Evolutionary conservation across 2,329 filamentous ascomycete species (phyloP), one percentile per base, ranked within the genome.

Genomic region (Hypoxylon sp.): DNA sequence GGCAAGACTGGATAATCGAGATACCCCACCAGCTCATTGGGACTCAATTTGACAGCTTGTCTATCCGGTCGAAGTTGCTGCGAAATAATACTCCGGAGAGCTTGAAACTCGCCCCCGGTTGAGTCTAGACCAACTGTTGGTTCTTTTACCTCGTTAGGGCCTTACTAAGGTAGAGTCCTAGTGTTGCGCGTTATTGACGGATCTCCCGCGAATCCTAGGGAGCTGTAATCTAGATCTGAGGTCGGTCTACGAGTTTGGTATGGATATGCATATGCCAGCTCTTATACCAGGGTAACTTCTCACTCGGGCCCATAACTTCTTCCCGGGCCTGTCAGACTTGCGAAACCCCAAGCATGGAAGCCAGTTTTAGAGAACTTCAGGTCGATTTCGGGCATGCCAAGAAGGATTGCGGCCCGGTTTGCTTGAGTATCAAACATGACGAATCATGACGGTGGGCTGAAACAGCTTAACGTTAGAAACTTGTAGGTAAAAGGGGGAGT

Each of bases 231-330:
- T 44, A 44, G 17, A 57, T 33, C 35, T 44, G 37, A 50, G 17
- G 44, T 60, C 50, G 48, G 42, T 51, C 19, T 46, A 52, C 39
- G 17, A 37, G 55, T 53, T 58, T 24, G 46, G 58, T 26, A 58
- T 53, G 6, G 46, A 58, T 47, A 31, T 22, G 33, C 39, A n/a
- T 2, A 47, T 24, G 10, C n/a, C 3, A 17, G 54, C 19, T 10
- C 42, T 46, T 2, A 19, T 11, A 44, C 8, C 17, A 33, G 31
- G 14, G 9, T 33, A 47, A 2, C 37, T 17, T 31, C 19, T 22
- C 29, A 17, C 29, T 19, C 54, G 42, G 11, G 14, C 54, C 44
- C 14, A 47, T 24, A n/a, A n/a, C 26, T 5, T 24, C 19, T 19
- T 31, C 39, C n/a, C n/a, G 5, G n/a, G 10, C 24, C 26, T 33